A percentile compares a stretch with the other conserved stretches of the same genome.
These are phyloP conservation scores for Vararia minispora DNA, from an alignment of 768 basidiomycete species.

Conservation along the genomic window DNA sequence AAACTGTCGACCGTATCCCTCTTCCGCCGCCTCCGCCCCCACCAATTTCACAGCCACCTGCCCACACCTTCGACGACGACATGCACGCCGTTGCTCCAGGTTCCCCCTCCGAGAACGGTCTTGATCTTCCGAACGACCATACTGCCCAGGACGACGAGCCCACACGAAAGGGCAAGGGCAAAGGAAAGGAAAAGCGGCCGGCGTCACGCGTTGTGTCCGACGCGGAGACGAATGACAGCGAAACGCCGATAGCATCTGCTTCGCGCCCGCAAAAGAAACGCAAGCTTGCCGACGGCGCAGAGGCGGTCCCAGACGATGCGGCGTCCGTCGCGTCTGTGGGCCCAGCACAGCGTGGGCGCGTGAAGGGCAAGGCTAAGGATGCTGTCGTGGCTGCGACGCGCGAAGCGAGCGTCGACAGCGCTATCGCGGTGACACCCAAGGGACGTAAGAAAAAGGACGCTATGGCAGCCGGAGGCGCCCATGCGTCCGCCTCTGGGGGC, in stretches of 20 bases:
- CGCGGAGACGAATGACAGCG: too few species aligned
- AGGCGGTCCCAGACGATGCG: too few species aligned
- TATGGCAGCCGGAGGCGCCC: too few species aligned
- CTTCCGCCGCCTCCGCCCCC: conserved; percentile 29
- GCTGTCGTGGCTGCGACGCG: conserved; percentile 25
- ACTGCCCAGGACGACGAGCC: too few species aligned
- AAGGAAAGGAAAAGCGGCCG: conserved; percentile 32
- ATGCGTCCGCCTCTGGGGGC: too few species aligned
- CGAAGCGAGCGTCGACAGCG: conserved; percentile 50
- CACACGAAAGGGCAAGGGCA: conserved; percentile 51
- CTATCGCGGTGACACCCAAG: conserved; percentile 41
- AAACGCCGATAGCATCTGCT: too few species aligned
- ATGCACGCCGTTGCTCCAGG: conserved; percentile 24
- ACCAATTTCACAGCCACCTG: conserved; percentile 18
- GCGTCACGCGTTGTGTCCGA: too few species aligned
- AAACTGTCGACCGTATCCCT: conserved; percentile 34
- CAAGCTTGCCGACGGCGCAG: too few species aligned
- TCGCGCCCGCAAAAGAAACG: too few species aligned
- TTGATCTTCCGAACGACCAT: conserved; percentile 12
- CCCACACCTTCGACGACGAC: conserved; percentile 23
- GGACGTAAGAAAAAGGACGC: conserved; percentile 42
- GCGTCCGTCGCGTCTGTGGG: too few species aligned
- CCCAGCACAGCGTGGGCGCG: too few species aligned
- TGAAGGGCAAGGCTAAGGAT: too few species aligned
- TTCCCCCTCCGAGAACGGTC: conserved; percentile 24